A percentile compares a stretch with the other conserved stretches of the same genome.
These are phyloP conservation scores for Raffaelea deltoideospora DNA, from an alignment of 2,329 filamentous ascomycete species.

Conservation along the genomic window DNA sequence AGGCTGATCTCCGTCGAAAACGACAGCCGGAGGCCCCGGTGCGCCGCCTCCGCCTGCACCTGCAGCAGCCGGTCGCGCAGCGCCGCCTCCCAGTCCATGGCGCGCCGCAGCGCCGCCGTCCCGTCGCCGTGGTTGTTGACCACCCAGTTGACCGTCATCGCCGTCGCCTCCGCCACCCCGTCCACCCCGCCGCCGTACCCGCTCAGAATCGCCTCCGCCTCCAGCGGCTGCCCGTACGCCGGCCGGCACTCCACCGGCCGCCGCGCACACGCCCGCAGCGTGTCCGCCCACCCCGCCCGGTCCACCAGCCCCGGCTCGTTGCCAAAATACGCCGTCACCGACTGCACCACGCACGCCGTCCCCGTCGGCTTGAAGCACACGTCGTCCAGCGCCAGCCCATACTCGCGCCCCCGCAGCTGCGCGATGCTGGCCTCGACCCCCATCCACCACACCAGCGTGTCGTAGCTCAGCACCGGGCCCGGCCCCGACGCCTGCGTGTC, in stretches of 20 bases:
- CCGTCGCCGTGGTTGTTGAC: slow-evolving; percentile 73
- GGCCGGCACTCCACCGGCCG: slow-evolving; percentile 78
- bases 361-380: slow-evolving; percentile 91
- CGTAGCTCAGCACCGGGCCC: slow-evolving; percentile 71
- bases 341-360: slow-evolving; percentile 82
- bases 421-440: slow-evolving; percentile 68
- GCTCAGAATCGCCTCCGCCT: slow-evolving; percentile 73
- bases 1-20: slow-evolving; percentile 94
- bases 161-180: slow-evolving; percentile 56
- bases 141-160: slow-evolving; percentile 88
- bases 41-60: slow-evolving; percentile 64
- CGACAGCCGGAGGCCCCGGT: slow-evolving; percentile 70
- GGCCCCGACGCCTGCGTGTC: slow-evolving; percentile 51
- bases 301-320: slow-evolving; percentile 47
- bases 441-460: slow-evolving; percentile 88
- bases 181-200: slow-evolving; percentile 53
- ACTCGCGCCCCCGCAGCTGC: slow-evolving; percentile 53
- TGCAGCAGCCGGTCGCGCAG: slow-evolving; percentile 59
- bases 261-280: slow-evolving; percentile 57
- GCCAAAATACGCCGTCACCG: slow-evolving; percentile 77
- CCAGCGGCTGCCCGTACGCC: slow-evolving; percentile 75
- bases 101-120: slow-evolving; percentile 51
- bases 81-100: slow-evolving; percentile 79
- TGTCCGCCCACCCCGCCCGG: slow-evolving; percentile 53
- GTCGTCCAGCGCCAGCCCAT: slow-evolving; percentile 58